Percentiles rank a stretch among this genome's conserved stretches.
Evolutionary conservation across 257 asterid species (phyloP).

Genomic region (Solanum ahanhuiri): DNA sequence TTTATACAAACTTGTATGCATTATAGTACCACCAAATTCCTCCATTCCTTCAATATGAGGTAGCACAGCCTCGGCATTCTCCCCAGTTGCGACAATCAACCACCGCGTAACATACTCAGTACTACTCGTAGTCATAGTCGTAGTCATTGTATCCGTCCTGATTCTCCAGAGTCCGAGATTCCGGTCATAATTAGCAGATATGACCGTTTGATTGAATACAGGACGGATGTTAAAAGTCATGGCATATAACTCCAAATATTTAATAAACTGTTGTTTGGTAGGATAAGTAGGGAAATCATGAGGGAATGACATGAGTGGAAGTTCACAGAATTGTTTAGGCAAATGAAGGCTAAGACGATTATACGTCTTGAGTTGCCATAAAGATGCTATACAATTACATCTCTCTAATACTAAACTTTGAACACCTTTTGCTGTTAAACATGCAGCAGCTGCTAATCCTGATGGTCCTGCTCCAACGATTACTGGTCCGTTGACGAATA

Average conservation of each 20-base stretch:
- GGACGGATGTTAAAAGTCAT: conserved; percentile 48
- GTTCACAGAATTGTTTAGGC: conserved; percentile 77
- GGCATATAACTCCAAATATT: conserved; percentile 54
- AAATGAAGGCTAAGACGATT: conserved; percentile 72
- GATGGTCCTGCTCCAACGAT: conserved; percentile 88
- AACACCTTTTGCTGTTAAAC: conserved; percentile 40
- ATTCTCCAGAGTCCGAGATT: conserved; percentile 46
- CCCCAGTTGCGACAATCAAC: conserved; percentile 83
- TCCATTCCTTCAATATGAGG: conserved; percentile 49
- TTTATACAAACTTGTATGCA: conserved; percentile 65
- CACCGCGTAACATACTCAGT: conserved; percentile 48
- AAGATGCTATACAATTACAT: conserved; percentile 66
- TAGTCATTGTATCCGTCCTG: conserved; percentile 6
- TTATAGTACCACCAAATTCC: conserved; percentile 36
- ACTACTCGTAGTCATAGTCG: too few species aligned
- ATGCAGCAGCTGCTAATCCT: conserved; percentile 77
- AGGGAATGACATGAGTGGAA: conserved; percentile 72
- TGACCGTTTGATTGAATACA: conserved; percentile 34
- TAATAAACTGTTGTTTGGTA: conserved; percentile 50
- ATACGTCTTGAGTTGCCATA: conserved; percentile 81
- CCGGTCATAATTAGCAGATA: conserved; percentile 37
- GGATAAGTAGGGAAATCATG: conserved; percentile 65
- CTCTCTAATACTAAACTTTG: conserved; percentile 60
- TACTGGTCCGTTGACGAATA: conserved; percentile 48
- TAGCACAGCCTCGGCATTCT: conserved; percentile 65